Percentiles rank a stretch among this genome's conserved stretches.
These are phyloP conservation scores for Sporothrix humicola DNA, from an alignment of 2,329 filamentous ascomycete species.

Conservation along the genomic window DNA sequence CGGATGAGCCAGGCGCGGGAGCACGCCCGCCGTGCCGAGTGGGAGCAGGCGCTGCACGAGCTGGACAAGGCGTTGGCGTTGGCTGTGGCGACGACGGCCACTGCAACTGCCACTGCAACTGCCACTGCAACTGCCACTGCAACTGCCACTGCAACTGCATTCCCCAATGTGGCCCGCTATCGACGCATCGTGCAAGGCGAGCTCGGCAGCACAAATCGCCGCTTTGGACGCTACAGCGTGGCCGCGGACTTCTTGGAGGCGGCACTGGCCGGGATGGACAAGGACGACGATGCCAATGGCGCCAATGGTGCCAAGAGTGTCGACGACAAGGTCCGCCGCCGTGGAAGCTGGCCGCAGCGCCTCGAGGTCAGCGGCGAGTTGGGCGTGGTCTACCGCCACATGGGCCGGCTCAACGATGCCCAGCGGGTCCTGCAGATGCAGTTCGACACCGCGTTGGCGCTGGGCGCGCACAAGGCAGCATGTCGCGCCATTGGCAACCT, in stretches of 20 bases:
- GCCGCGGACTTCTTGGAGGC: not conserved
- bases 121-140: too few species aligned
- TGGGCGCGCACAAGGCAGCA: not conserved
- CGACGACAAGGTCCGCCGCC: not conserved
- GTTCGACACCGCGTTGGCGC: not conserved
- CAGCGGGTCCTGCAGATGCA: constrained; percentile 2
- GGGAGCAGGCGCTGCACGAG: not conserved
- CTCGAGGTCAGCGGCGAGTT: constrained; percentile 7
- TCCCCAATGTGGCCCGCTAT: constrained; percentile 3
- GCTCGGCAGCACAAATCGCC: constrained; percentile 7
- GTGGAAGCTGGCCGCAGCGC: not conserved
- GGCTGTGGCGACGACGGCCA: not conserved
- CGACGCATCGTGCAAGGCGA: not conserved
- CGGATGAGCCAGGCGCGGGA: not conserved
- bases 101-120: too few species aligned
- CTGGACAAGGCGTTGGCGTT: constrained; percentile 9
- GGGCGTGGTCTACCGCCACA: constrained; percentile 8
- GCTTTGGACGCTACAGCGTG: not conserved
- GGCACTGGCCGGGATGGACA: not conserved
- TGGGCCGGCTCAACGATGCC: not conserved
- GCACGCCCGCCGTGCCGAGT: not conserved
- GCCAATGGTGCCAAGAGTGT: too few species aligned
- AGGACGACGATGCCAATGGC: not conserved
- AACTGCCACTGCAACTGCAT: not conserved
- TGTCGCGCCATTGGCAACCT: constrained; percentile 3